Base-by-base conservation (phyloP, 345 rosid genomes). In the Clarkia xantiana region DNA sequence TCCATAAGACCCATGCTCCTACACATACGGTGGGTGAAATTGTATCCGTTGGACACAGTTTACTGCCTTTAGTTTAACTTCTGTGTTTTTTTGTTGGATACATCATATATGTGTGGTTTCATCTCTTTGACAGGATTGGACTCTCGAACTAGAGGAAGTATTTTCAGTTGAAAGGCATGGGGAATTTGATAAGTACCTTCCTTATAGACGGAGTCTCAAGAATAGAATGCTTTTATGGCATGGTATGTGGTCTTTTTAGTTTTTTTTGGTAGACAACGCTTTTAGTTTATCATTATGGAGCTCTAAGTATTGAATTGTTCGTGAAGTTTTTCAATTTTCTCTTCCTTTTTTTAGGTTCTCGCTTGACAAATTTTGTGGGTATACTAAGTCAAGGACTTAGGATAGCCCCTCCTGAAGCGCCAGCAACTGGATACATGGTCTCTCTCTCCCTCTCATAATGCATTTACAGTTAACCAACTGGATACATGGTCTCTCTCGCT, bases 361-460 rank as follows among this genome's bases (percentile, higher is more conserved):
- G 94, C 60, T 71, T 91, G 61, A 79, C 96, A 14, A 86, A 86
- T 69, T 86, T 81, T 72, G 89, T 91, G 18, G 98, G 98, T 54
- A 91, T 91, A 68, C 82, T 91, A 57, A 84, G 77, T 73, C 94
- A 86, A 76, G 98, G 96, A 20, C 80, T 91, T 51, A 76, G 98
- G 74, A 86, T 91, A 64, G 98, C 94, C 45, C 98, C 98, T 61
- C 93, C 94, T 8, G 98, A 91, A 81, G 96, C 94, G 65, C 98
- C 98, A 23, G 85, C 95, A 42, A 91, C 96, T 55, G 94, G 98
- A 51, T 91, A 91, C 75, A 91, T 91, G 94, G 96, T 91, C 7
- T 61, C 66, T 68, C 67, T 62, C 59, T 60, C 68, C 55, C 53
- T 52, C 53, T 8, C 61, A 29, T 1, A 29, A 29, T 29, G 36